These are phyloP conservation scores for Phytopythium mirpurense DNA, from an alignment of 352 stramenopile species.

Conservation along the genomic window DNA sequence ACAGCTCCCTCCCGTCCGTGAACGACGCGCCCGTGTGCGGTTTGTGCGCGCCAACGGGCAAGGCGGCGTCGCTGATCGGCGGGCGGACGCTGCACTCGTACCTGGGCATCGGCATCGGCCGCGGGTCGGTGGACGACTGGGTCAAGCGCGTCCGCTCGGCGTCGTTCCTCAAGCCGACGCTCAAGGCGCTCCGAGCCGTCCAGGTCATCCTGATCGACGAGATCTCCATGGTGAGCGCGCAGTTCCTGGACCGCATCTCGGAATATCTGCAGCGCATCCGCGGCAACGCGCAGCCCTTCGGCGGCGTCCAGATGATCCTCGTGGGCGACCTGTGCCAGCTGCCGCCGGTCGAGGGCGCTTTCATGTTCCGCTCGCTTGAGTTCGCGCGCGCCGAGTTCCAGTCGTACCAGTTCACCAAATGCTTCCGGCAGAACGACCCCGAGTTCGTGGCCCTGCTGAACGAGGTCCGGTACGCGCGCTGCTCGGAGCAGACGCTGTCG, in stretches of 20 bases:
- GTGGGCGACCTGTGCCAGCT: conserved; percentile 8
- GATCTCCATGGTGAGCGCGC: conserved; percentile 10
- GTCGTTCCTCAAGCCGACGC: conserved; percentile 7
- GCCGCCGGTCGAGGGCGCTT: conserved; percentile 6
- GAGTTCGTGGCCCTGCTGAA: conserved; percentile 9
- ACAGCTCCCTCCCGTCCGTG: conserved; percentile 3
- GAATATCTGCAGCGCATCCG: conserved; percentile 7
- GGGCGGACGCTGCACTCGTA: conserved; percentile 7
- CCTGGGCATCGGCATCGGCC: conserved; percentile 6
- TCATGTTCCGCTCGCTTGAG: conserved; percentile 10
- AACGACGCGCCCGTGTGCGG: conserved; percentile 5
- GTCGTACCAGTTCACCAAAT: conserved; percentile 8
- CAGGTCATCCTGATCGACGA: conserved; percentile 9
- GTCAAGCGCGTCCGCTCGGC: conserved; percentile 6
- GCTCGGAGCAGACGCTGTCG: conserved; percentile 5
- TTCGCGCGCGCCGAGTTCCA: conserved; percentile 4
- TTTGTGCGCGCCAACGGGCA: conserved; percentile 8
- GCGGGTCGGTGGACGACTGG: conserved; percentile 6
- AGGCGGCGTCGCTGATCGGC: conserved; percentile 6
- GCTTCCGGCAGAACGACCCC: conserved; percentile 8
- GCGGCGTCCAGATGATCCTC: conserved; percentile 9
- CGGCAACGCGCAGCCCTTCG: conserved; percentile 2
- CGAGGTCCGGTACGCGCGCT: conserved; percentile 6
- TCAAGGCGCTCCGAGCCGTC: conserved; percentile 6
- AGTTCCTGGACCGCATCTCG: conserved; percentile 8